Percentiles rank a stretch among this genome's conserved stretches.
These are phyloP conservation scores for Cicer pinnatifidum DNA, from an alignment of 306 rosid species.

Conservation along the genomic window DNA sequence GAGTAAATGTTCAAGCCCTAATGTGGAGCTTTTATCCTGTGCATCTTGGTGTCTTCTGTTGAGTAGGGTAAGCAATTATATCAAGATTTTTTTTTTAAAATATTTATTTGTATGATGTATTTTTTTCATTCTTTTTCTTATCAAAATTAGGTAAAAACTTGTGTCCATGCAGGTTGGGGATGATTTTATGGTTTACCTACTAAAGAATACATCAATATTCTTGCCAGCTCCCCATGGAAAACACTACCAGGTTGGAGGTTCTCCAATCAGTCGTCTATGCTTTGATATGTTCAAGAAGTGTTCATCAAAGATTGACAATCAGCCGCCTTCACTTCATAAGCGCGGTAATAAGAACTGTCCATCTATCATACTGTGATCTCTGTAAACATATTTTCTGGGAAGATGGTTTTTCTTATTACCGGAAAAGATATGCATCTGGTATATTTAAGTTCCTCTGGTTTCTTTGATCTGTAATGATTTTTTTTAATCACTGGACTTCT, in stretches of 20 bases:
- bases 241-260: constrained; percentile 76
- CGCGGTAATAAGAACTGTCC: constrained; percentile 51
- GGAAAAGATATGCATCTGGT: constrained; percentile 2
- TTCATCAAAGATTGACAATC: constrained; percentile 42
- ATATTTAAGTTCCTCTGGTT: constrained; percentile 32
- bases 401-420: constrained; percentile 1
- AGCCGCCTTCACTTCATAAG: constrained; percentile 40
- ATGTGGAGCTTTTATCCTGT: constrained; percentile 60
- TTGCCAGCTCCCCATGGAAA: constrained; percentile 55
- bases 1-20: constrained; percentile 55
- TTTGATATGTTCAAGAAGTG: constrained; percentile 41
- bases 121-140: constrained; percentile 11
- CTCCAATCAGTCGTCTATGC: constrained; percentile 55
- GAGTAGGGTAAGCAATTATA: constrained; percentile 65
- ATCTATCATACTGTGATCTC: constrained; percentile 10
- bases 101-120: not conserved
- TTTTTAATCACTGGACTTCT: constrained; percentile 25
- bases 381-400: constrained; percentile 3
- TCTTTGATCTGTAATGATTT: not conserved
- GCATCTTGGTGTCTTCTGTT: constrained; percentile 71
- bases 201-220: constrained; percentile 55
- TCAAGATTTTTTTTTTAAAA: not conserved
- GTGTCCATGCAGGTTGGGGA: constrained; percentile 58
- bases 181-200: constrained; percentile 43
- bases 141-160: constrained; percentile 29